Evolutionary conservation across 2,329 filamentous ascomycete genomes (phyloP), one percentile per base, ranked within the genome.

Genomic region (Colletotrichum simmondsii): DNA sequence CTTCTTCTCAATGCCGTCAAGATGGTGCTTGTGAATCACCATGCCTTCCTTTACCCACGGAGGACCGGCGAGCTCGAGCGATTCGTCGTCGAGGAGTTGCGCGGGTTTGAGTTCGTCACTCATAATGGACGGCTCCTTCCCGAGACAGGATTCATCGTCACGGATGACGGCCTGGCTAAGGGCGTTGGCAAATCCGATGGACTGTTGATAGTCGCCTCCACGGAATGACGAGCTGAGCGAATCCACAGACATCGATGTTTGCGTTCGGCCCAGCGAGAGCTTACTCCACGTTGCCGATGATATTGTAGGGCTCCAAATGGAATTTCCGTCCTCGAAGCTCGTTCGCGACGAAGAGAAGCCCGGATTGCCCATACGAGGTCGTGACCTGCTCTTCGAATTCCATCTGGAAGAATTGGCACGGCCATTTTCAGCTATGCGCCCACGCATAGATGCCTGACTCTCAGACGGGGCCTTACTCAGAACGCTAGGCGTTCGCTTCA

Each of bases 41-140:
- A 97, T 94, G 74, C 97, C 97, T 83, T 99, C 97, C 83, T 99
- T 99, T 32, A 97, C 93, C 97, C 97, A 99, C 0, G 97, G 97
- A n/a, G 97, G 94, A 28, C 97, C 97, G 12, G 93, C 92, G 52
- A 99, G 91, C 79, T 97, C 95, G 14, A 99, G 88, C 0, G 93
- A 95, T 79, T 99, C 97, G 78, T 98, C 97, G 78, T 98, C 96
- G 0, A 98, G 90, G 11, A 98, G 85, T 30, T 93, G 91, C 5
- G 89, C 86, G 1, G 85, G 85, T 60, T 87, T 87, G 42, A 91
- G 83, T 57, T 91, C 89, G 35, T 92, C 91, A 77, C 92, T 92
- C 75, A 88, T 85, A 76, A 85, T 86, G 78, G 83, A 90, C 3
- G 84, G 82, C 3, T 80, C 81, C 74, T 81, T 83, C 75, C 86